Conservation (phyloP, 2,329 filamentous ascomycete genomes). For the Neofusicoccum cordaticola region DNA sequence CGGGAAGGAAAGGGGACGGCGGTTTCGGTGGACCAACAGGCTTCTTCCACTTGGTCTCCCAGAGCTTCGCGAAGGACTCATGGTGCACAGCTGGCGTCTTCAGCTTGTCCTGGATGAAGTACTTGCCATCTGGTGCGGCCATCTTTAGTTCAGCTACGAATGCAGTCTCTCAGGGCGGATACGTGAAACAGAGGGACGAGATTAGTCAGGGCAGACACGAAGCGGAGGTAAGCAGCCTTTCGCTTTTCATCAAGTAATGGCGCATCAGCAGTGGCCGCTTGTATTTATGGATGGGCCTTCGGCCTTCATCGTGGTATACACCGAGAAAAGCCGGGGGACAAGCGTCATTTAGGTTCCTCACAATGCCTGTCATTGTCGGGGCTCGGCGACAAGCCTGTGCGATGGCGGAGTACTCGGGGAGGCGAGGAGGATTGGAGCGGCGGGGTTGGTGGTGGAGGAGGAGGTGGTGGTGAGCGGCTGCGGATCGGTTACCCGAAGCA, state of each 20-base stretch:
- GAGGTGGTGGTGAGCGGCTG: neutral
- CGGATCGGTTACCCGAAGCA: neutral
- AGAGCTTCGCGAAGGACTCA: conserved; percentile 50
- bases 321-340: neutral
- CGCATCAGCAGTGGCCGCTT: too few species aligned
- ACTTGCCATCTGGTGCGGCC: conserved; percentile 42
- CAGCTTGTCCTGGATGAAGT: conserved; percentile 48
- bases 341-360: neutral
- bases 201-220: neutral
- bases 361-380: neutral
- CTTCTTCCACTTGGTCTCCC: conserved; percentile 74
- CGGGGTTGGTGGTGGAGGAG: neutral
- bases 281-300: neutral
- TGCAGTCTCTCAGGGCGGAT: neutral
- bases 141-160: conserved; percentile 23
- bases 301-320: neutral
- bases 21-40: conserved; percentile 47
- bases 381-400: neutral
- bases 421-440: neutral
- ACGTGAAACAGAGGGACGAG: neutral
- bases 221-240: neutral
- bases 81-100: conserved; percentile 44
- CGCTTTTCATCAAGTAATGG: too few species aligned
- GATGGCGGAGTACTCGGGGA: neutral
- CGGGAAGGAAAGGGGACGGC: neutral